Percentiles rank a stretch among this genome's conserved stretches.
These are phyloP conservation scores for Periconia sp. DNA, from an alignment of 2,329 filamentous ascomycete genomes.

Conservation along the genomic window DNA sequence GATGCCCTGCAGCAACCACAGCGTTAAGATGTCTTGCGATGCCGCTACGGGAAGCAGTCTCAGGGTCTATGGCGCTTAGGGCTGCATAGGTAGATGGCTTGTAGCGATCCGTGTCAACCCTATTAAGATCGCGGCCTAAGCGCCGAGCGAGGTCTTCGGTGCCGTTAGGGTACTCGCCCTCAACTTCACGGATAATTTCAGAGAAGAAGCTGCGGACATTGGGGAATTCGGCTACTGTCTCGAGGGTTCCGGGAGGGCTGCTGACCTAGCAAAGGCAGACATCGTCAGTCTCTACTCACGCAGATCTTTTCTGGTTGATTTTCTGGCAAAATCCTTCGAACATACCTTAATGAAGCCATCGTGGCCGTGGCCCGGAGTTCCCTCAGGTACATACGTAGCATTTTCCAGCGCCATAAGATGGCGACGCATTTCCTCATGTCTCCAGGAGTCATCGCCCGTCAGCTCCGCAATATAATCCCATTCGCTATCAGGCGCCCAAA, in stretches of 20 bases:
- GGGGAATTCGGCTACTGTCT: not conserved
- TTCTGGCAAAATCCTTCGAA: constrained; percentile 51
- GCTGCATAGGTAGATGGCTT: constrained; percentile 51
- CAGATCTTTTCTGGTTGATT: not conserved
- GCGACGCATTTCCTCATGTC: constrained; percentile 55
- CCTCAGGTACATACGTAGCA: constrained; percentile 47
- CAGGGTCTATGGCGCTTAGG: constrained; percentile 51
- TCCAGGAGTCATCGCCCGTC: constrained; percentile 58
- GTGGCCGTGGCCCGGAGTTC: constrained; percentile 47
- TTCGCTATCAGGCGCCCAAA: constrained; percentile 50
- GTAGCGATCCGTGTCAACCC: constrained; percentile 8
- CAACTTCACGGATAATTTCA: not conserved
- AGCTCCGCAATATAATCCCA: constrained; percentile 57
- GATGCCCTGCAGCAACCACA: constrained; percentile 51
- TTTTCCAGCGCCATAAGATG: constrained; percentile 56
- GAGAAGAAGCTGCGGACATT: not conserved
- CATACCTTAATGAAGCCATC: constrained; percentile 1
- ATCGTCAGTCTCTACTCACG: not conserved
- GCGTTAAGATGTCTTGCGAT: constrained; percentile 55
- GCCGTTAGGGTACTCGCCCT: not conserved
- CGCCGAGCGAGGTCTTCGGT: not conserved
- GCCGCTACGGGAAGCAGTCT: constrained; percentile 48
- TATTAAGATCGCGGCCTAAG: constrained; percentile 10
- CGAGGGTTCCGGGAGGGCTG: not conserved
- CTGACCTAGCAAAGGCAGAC: not conserved